phyloP scores from a whole-genome alignment of 2,329 filamentous ascomycete species.

The Knufia fluminis region DNA sequence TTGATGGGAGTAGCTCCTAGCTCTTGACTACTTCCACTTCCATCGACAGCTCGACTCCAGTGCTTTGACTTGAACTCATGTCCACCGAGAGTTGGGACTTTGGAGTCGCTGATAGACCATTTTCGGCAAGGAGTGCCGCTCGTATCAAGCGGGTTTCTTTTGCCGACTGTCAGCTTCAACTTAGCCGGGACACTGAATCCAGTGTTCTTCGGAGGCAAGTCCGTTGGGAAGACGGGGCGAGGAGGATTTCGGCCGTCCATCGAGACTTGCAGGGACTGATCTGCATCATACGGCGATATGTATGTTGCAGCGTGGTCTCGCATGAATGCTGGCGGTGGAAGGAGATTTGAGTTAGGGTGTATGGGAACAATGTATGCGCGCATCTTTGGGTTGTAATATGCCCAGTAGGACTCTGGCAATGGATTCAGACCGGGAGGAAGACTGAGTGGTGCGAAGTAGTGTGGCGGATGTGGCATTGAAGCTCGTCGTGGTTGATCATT shows the following conservation, averaged over 20 bases:
- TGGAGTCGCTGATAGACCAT: conserved; percentile 1
- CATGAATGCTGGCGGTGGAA: background rate
- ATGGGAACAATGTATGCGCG: conserved; percentile 1
- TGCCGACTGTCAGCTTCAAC: background rate
- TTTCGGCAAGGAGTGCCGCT: conserved; percentile 1
- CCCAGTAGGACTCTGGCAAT: background rate
- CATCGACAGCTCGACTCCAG: too few species aligned
- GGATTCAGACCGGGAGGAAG: background rate
- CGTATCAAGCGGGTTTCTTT: conserved; percentile 2
- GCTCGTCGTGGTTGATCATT: background rate
- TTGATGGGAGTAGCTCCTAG: background rate
- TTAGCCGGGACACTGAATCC: background rate
- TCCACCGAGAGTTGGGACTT: background rate
- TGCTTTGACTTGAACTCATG: background rate
- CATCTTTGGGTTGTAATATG: background rate
- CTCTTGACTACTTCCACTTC: background rate
- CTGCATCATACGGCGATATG: conserved; percentile 6
- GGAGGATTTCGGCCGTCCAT: background rate
- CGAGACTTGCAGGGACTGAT: background rate
- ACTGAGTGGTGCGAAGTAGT: background rate
- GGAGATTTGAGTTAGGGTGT: conserved; percentile 1
- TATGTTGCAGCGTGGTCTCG: background rate
- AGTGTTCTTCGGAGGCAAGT: background rate
- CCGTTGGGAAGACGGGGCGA: background rate
- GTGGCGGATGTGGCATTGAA: background rate